A percentile compares a stretch with the other conserved stretches of the same genome.
Conservation (phyloP, 805 yeast genomes). For the Metschnikowia vanudenii region DNA sequence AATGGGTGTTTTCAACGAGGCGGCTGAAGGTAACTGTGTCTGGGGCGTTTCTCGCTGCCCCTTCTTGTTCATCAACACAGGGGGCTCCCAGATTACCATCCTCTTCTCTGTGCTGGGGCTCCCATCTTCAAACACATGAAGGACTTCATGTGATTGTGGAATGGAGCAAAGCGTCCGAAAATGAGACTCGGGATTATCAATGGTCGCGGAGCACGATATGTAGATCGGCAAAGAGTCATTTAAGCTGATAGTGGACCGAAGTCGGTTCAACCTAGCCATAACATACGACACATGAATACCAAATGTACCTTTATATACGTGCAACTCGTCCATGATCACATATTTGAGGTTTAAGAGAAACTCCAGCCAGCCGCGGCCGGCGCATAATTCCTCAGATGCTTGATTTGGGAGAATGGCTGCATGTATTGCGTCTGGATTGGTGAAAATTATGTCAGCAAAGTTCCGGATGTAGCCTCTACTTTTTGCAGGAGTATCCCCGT, state of each 20-base stretch:
- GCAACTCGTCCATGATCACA: constrained; percentile 83
- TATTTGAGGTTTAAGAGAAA: constrained; percentile 63
- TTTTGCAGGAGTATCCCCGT: constrained; percentile 82
- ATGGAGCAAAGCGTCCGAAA: constrained; percentile 76
- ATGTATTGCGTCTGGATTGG: constrained; percentile 95
- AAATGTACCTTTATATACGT: constrained; percentile 84
- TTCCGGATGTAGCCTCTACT: constrained; percentile 54
- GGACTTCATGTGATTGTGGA: constrained; percentile 40
- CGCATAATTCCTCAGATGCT: constrained; percentile 28
- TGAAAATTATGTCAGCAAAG: constrained; percentile 76
- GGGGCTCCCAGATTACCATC: constrained; percentile 83
- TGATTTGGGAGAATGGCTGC: constrained; percentile 79
- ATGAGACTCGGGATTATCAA: constrained; percentile 68
- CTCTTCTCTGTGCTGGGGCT: constrained; percentile 82
- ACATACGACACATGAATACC: constrained; percentile 90
- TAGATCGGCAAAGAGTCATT: constrained; percentile 44
- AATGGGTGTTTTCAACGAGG: constrained; percentile 12
- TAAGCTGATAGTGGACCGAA: constrained; percentile 28
- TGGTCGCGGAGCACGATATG: constrained; percentile 93
- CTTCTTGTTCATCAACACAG: constrained; percentile 52
- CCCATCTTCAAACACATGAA: constrained; percentile 74
- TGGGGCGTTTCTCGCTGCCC: constrained; percentile 40
- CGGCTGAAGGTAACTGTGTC: constrained; percentile 8
- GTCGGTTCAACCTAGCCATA: constrained; percentile 72
- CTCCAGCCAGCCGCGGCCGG: constrained; percentile 54